phyloP scores from a whole-genome alignment of 805 yeast genomes.

The Metahyphopichia silvanorum region DNA sequence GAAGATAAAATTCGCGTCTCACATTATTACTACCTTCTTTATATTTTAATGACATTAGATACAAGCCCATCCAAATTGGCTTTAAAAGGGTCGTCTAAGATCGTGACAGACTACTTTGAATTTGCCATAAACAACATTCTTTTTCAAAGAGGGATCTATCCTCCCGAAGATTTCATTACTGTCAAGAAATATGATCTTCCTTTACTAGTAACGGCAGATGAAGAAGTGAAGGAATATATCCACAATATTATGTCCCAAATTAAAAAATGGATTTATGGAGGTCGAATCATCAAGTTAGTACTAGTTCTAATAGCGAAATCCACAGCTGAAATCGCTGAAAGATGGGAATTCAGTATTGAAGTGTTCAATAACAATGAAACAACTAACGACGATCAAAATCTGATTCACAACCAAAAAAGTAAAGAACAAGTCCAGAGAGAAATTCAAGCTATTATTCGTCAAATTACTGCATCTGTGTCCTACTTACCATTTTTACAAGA shows the following conservation, averaged over 20 bases:
- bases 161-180: slow-evolving; percentile 76
- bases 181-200: slow-evolving; percentile 79
- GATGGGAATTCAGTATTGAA: slow-evolving; percentile 81
- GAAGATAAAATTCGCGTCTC: too few species aligned
- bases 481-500: slow-evolving; percentile 71
- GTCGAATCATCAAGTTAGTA: slow-evolving; percentile 63
- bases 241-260: slow-evolving; percentile 65
- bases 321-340: slow-evolving; percentile 65
- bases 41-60: too few species aligned
- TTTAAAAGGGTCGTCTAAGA: slow-evolving; percentile 73
- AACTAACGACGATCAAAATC: slow-evolving; percentile 6
- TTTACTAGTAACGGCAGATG: slow-evolving; percentile 67
- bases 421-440: slow-evolving; percentile 60
- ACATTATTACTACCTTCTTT: too few species aligned
- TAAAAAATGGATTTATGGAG: slow-evolving; percentile 67
- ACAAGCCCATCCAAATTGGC: slow-evolving; percentile 49
- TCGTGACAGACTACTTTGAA: slow-evolving; percentile 81
- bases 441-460: slow-evolving; percentile 83
- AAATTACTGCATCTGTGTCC: slow-evolving; percentile 83
- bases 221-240: slow-evolving; percentile 71
- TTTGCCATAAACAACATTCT: slow-evolving; percentile 77
- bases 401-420: slow-evolving; percentile 16
- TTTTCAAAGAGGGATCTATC: slow-evolving; percentile 88
- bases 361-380: slow-evolving; percentile 18
- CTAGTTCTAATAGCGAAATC: slow-evolving; percentile 71